Base-by-base conservation (phyloP, 345 rosid species). In the Gossypioides kirkii region DNA sequence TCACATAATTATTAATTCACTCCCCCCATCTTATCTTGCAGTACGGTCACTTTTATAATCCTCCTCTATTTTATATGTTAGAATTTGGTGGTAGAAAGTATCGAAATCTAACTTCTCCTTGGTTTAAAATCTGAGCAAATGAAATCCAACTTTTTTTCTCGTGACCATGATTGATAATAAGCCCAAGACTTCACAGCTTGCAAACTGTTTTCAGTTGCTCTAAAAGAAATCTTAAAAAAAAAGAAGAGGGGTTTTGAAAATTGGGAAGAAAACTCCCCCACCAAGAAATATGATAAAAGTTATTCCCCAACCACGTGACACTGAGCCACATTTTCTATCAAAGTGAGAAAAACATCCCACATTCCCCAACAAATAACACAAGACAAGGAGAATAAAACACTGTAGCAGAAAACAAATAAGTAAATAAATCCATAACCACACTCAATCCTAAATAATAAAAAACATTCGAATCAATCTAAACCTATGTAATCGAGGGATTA, bases 241-340 rank as follows among this genome's bases (percentile, higher is more conserved):
- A 8, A 23, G 53, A 3, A 42, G 22, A 25, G 11, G 70, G 61
- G 69, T 53, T 71, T 71, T 71, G 45, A 52, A 45, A 69, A 20
- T 45, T 22, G 14, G 63, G 25, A 18, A 70, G 72, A 70, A 67
- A 41, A 36, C 47, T 76, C 76, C 70, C 50, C 67, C 74, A 73
- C 76, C 45, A 14, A 50, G 22, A 65, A 14, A 22, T 61, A 69
- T 69, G 52, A 74, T 67, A 66, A 12, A 49, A 75, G 54, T 73
- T 52, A 63, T 79, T 22, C 70, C 50, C 10, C 62, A 54, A 49
- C 84, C 85, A 84, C 81, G 80, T 80, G 85, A 82, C 73, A 26
- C 55, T 11, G 74, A 72, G 58, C 73, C 56, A 73, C 38, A 32
- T 71, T 14, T 71, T 46, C 69, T 6, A 67, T 60, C 38, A 32